Base-by-base conservation (phyloP, 495 filamentous ascomycete genomes). In the Oleoguttula mirabilis region DNA sequence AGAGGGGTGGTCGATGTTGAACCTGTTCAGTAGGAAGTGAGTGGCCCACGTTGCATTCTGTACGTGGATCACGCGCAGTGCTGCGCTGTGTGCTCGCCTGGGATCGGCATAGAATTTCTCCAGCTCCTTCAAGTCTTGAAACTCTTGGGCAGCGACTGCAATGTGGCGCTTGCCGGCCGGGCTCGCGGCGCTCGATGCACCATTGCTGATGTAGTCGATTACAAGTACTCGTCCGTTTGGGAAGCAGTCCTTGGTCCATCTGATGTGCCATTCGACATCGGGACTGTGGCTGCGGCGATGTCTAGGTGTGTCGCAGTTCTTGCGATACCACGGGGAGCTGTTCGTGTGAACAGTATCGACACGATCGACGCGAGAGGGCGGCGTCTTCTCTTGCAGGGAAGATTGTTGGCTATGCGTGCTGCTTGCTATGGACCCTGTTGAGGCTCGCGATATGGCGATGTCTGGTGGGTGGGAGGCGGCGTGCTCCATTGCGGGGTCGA, bases 41-140 rank as follows among this genome's bases (percentile, higher is more conserved):
- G 59, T 64, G 1, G 69, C 71, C 68, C 69, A 73, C 12, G 48
- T 43, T 2, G 69, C 70, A 43, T 75, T 74, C 50, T 75, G 71
- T 3, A 73, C 66, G 50, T 75, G 71, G 16, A 73, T 67, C n/a
- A 73, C 60, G 12, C 70, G 48, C 16, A 73, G 55, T 5, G 64
- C 57, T 20, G 66, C 56, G 34, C 61, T 55, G 31, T 55, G 41
- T 4, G 50, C 53, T 8, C 60, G 52, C 8, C 54, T 47, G 37
- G 54, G 50, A 14, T 60, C 57, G 21, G 43, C 47, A 43, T 73
- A 74, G 43, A 69, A 58, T 14, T 50, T 59, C 21, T 58, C 51
- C 39, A 75, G 40, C 1, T 48, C 60, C 16, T 63, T 43, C 19
- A 72, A 40, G 21, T 67, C 55, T 32, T 58, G 45, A 30, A 73